Evolutionary conservation across 2,329 filamentous ascomycete species (phyloP).

Genomic region (Fonsecaea pedrosoi): DNA sequence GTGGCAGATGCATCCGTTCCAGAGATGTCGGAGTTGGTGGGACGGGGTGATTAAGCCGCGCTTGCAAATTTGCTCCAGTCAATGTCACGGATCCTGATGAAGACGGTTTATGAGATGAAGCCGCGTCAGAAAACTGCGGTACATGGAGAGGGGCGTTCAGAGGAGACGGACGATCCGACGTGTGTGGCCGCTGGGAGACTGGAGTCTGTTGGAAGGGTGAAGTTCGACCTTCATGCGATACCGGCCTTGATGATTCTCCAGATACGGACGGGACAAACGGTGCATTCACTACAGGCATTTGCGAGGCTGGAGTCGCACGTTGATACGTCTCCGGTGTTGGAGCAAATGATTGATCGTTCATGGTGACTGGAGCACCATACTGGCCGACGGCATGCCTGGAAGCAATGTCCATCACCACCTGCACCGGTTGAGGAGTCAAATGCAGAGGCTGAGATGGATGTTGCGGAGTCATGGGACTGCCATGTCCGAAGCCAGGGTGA

Average conservation of each 20-base stretch:
- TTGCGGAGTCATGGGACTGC: conserved; percentile 16
- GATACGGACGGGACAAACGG: conserved; percentile 21
- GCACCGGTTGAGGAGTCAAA: neutral
- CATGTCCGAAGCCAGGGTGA: conserved; percentile 15
- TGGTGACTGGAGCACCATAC: conserved; percentile 10
- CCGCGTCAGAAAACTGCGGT: conserved; percentile 6
- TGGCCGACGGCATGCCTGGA: conserved; percentile 1
- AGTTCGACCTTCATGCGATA: conserved; percentile 29
- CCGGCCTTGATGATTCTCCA: conserved; percentile 30
- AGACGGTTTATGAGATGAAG: conserved; percentile 12
- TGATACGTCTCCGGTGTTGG: conserved; percentile 10
- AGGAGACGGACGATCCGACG: conserved; percentile 26
- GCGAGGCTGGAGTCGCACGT: conserved; percentile 10
- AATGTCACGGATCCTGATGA: conserved; percentile 36
- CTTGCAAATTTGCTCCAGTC: conserved; percentile 43
- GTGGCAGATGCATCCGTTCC: conserved; percentile 22
- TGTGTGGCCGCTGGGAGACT: conserved; percentile 20
- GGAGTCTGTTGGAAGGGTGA: conserved; percentile 29
- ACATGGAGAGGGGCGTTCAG: conserved; percentile 18
- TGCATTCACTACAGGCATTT: neutral
- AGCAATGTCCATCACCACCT: conserved; percentile 3
- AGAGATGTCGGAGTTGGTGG: conserved; percentile 39
- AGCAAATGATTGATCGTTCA: conserved; percentile 1
- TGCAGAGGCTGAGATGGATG: conserved; percentile 41
- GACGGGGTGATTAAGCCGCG: conserved; percentile 44